Conservation (phyloP, 2,329 filamentous ascomycete genomes). For the Penicillium aurantiogriseum region DNA sequence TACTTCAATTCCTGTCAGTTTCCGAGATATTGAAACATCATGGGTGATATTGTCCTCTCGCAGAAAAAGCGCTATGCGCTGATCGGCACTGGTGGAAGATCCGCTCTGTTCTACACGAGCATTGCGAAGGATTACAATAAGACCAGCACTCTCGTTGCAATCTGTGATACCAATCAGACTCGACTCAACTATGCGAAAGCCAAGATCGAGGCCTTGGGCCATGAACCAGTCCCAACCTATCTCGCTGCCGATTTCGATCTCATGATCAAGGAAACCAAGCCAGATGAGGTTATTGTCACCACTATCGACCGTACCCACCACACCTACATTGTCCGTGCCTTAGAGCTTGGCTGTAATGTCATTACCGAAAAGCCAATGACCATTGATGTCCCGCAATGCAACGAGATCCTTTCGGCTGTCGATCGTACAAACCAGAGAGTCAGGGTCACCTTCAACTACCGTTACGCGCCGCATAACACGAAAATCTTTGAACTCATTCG, state of each 20-base stretch:
- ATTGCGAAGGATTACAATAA: conserved; percentile 18
- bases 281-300: conserved; percentile 62
- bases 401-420: conserved; percentile 56
- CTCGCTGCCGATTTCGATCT: conserved; percentile 55
- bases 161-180: conserved; percentile 23
- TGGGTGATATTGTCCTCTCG: conserved; percentile 11
- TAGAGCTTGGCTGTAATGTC: conserved; percentile 60
- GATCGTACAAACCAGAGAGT: conserved; percentile 51
- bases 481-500: conserved; percentile 56
- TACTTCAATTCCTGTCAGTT: too few species aligned
- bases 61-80: conserved; percentile 22
- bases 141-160: conserved; percentile 15
- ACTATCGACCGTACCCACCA: conserved; percentile 64
- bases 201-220: conserved; percentile 39
- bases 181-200: conserved; percentile 20
- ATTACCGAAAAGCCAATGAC: conserved; percentile 68
- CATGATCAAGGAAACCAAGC: conserved; percentile 56
- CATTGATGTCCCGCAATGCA: conserved; percentile 56
- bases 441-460: conserved; percentile 64
- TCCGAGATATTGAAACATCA: not conserved
- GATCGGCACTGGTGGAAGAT: conserved; percentile 30
- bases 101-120: conserved; percentile 20
- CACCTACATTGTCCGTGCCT: conserved; percentile 58
- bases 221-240: conserved; percentile 54
- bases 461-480: conserved; percentile 65